phyloP scores from a whole-genome alignment of 305 asterid genomes.

The Fraxinus nigra region DNA sequence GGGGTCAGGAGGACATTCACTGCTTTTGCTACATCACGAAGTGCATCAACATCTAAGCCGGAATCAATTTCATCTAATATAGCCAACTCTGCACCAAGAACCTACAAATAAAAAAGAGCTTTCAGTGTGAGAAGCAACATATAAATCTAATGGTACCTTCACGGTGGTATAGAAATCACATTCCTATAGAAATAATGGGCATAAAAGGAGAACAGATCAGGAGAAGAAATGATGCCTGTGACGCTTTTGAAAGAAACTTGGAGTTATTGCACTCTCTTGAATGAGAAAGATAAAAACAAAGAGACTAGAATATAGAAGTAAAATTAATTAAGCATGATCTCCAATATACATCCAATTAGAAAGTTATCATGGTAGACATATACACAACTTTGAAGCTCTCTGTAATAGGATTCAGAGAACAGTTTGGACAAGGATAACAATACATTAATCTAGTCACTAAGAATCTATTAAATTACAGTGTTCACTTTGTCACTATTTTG shows the following conservation, averaged over 20 bases:
- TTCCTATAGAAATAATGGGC: neutral
- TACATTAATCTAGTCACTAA: neutral
- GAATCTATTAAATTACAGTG: neutral
- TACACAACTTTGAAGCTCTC: neutral
- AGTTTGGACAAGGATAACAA: neutral
- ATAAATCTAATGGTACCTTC: conserved; percentile 5
- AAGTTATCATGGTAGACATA: neutral
- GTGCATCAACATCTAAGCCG: conserved; percentile 96
- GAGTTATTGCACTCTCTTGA: neutral
- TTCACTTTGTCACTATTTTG: neutral
- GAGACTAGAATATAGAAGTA: neutral
- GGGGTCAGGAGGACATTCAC: conserved; percentile 67
- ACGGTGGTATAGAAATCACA: neutral
- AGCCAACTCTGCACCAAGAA: conserved; percentile 90
- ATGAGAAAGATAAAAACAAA: neutral
- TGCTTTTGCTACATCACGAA: conserved; percentile 83
- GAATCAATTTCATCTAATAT: conserved; percentile 95
- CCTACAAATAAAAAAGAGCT: conserved; percentile 45
- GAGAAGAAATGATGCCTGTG: neutral
- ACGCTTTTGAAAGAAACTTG: neutral
- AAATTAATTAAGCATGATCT: neutral
- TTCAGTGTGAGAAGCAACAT: conserved; percentile 4
- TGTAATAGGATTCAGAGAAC: neutral
- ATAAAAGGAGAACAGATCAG: neutral
- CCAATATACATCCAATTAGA: neutral